Evolutionary conservation across 176 grass and related monocot species (phyloP), one percentile per base, ranked within the genome.

Genomic region (Poa annua): DNA sequence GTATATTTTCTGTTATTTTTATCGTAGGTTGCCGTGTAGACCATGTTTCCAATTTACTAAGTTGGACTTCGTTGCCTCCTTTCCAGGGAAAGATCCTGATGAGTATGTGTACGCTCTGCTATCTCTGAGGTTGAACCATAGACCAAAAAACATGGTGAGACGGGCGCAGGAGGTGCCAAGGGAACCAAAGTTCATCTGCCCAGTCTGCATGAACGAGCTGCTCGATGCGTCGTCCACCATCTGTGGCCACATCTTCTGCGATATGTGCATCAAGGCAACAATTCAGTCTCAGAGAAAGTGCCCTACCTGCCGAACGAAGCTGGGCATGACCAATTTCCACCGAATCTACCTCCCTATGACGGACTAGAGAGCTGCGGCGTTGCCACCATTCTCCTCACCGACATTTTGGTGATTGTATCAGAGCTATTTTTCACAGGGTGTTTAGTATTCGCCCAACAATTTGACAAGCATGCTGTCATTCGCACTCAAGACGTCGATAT

Each of bases 181-280:
- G 71, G 90, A 90, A 39, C 86, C 81, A 17, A 89, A 80, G 48
- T 89, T 96, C 64, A 90, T 4, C 15, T 99, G 91, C 34, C 91
- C 96, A 7, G 41, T 93, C 64, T 99, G 93, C 79, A 85, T 93
- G 85, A 79, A 78, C 11, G 41, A 83, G 56, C 21, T 99, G 66
- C 70, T 83, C 0, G 66, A 99, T 44, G 41, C 93, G 3, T 85
- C 96, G 0, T 94, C 93, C n/a, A 99, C 96, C 21, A 76, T 79
- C 16, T 99, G 96, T 6, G 96, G 96, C 12, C 96, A 99, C 85
- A 90, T 99, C 80, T 99, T 99, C 81, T 99, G 96, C 62, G 17
- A 81, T 7, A 26, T 48, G 25, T 99, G 96, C 83, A 98, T 96
- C 74, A 76, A 76, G 63, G 16, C 74, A 9, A 66, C 89, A 45